Evolutionary conservation across 2,329 filamentous ascomycete genomes (phyloP).

Genomic region (Ophiosphaerella narmari): DNA sequence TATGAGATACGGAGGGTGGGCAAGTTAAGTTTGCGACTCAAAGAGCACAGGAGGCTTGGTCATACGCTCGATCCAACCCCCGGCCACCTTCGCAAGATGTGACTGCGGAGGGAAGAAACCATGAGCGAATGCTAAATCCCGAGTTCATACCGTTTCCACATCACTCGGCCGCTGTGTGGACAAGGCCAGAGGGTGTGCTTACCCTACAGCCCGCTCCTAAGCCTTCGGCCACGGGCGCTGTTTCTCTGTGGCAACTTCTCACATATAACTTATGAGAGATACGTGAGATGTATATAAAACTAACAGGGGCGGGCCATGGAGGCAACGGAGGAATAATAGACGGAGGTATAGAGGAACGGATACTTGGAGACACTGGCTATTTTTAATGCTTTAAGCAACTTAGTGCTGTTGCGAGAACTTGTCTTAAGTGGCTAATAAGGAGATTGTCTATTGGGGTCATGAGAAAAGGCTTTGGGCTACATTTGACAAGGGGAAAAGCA

Average conservation of each 20-base stretch:
- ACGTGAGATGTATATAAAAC: constrained; percentile 5
- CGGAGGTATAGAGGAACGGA: constrained; percentile 8
- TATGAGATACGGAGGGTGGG: constrained; percentile 10
- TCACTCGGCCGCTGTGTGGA: not conserved
- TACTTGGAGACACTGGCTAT: constrained; percentile 15
- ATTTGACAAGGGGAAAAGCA: constrained; percentile 20
- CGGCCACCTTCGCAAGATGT: constrained; percentile 10
- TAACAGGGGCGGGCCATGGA: constrained; percentile 12
- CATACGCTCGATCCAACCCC: constrained; percentile 18
- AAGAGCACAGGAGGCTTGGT: constrained; percentile 27
- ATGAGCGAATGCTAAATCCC: constrained; percentile 16
- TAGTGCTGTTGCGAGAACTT: constrained; percentile 4
- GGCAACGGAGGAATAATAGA: constrained; percentile 19
- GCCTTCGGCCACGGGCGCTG: constrained; percentile 12
- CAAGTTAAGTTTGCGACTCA: constrained; percentile 16
- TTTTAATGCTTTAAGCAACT: constrained; percentile 17
- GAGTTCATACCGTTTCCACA: constrained; percentile 9
- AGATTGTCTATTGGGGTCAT: constrained; percentile 17
- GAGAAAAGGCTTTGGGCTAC: constrained; percentile 17
- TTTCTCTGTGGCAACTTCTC: constrained; percentile 17
- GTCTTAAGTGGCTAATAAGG: constrained; percentile 15
- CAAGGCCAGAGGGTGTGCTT: constrained; percentile 8
- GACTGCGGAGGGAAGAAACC: constrained; percentile 5
- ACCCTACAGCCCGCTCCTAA: constrained; percentile 5
- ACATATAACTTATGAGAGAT: constrained; percentile 16